These are phyloP conservation scores for Amauroascus verrucosus DNA, from an alignment of 2,329 filamentous ascomycete species.

Conservation along the genomic window DNA sequence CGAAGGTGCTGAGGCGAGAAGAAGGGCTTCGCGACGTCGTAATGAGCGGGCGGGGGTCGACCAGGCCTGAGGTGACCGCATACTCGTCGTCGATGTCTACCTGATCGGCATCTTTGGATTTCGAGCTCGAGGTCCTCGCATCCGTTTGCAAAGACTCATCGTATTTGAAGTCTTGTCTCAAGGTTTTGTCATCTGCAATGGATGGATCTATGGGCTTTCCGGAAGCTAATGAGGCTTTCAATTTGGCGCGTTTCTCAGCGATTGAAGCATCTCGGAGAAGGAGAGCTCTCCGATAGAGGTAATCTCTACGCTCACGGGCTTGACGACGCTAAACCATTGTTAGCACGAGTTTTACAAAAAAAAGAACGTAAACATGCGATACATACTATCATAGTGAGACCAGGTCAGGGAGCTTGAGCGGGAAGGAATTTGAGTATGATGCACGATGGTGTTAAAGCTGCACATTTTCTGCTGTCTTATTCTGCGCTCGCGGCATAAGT, in stretches of 20 bases:
- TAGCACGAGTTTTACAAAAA: background rate
- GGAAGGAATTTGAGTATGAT: background rate
- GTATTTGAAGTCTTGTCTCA: conserved; percentile 85
- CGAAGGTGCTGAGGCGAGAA: conserved; percentile 73
- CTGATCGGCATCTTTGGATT: conserved; percentile 75
- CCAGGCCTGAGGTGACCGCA: conserved; percentile 75
- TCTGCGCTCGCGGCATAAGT: background rate
- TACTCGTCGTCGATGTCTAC: conserved; percentile 86
- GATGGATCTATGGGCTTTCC: conserved; percentile 74
- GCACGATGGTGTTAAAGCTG: background rate
- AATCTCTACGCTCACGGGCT: conserved; percentile 69
- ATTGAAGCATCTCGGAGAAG: conserved; percentile 85
- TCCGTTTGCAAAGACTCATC: conserved; percentile 67
- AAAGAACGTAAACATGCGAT: background rate
- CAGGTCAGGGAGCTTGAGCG: background rate
- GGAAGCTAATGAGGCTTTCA: conserved; percentile 76
- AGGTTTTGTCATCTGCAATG: conserved; percentile 73
- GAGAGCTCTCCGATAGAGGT: conserved; percentile 82
- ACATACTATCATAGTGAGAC: conserved; percentile 17
- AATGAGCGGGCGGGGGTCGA: conserved; percentile 79
- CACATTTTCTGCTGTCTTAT: conserved; percentile 12
- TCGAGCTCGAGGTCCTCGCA: conserved; percentile 32
- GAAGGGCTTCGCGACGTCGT: conserved; percentile 86
- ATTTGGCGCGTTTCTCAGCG: conserved; percentile 76
- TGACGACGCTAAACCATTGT: conserved; percentile 49